These are phyloP conservation scores for Cladochytrium tenue DNA, from an alignment of 371 early-diverging fungal species.

Conservation along the genomic window DNA sequence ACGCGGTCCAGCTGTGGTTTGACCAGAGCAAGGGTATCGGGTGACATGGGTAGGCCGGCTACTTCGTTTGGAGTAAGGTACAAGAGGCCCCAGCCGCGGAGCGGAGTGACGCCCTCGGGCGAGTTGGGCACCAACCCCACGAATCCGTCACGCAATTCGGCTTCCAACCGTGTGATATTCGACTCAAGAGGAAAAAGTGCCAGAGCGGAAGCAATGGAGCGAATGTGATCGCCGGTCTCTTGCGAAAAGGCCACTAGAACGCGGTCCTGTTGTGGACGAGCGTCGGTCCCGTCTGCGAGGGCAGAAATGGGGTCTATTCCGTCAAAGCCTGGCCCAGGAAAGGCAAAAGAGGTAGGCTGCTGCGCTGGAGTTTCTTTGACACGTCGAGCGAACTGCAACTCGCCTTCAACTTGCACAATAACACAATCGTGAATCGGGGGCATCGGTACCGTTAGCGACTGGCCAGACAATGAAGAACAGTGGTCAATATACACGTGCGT, in stretches of 20 bases:
- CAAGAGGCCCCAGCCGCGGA: conserved; percentile 27
- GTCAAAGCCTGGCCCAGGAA: conserved; percentile 11
- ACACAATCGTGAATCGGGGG: neutral
- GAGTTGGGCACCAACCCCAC: conserved; percentile 4
- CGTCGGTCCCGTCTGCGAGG: conserved; percentile 12
- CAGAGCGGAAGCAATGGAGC: conserved; percentile 23
- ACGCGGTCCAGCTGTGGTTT: conserved; percentile 27
- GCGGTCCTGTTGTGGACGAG: conserved; percentile 21
- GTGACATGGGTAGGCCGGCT: conserved; percentile 37
- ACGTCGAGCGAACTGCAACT: neutral
- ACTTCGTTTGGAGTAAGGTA: conserved; percentile 41
- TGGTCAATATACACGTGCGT: conserved; percentile 20
- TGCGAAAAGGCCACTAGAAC: conserved; percentile 12
- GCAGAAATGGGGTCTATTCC: conserved; percentile 16
- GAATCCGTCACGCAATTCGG: conserved; percentile 26
- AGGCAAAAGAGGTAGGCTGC: neutral
- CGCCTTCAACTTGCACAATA: conserved; percentile 6
- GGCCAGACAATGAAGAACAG: neutral
- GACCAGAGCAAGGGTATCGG: conserved; percentile 17
- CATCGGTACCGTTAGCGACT: neutral
- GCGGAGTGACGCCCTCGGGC: neutral
- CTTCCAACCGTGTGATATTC: conserved; percentile 30
- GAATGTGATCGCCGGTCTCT: neutral
- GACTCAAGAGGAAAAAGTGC: conserved; percentile 39
- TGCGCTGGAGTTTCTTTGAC: neutral